These are phyloP conservation scores for Eragrostis tef DNA, from an alignment of 202 grass and related monocot species.

Conservation along the genomic window DNA sequence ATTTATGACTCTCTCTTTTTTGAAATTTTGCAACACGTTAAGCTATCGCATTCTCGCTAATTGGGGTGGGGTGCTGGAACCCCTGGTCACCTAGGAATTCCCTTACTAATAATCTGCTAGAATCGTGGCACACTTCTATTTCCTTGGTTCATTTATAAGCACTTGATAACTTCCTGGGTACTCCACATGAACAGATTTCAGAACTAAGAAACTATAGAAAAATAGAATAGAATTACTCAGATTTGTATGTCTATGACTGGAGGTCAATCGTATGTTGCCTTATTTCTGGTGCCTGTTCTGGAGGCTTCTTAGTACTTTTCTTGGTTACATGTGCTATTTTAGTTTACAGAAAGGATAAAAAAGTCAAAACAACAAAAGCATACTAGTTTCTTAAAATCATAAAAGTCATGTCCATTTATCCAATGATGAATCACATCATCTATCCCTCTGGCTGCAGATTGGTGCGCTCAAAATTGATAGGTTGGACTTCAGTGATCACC, in stretches of 20 bases:
- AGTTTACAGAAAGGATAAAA: neutral
- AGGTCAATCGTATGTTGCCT: neutral
- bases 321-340: slow-evolving; percentile 1
- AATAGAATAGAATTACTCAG: slow-evolving; percentile 10
- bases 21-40: no score
- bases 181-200: neutral
- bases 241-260: neutral
- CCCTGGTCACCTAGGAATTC: neutral
- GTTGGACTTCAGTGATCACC: slow-evolving; percentile 82
- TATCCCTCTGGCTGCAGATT: slow-evolving; percentile 60
- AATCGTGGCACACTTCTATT: neutral
- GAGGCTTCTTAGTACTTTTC: neutral
- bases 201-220: neutral
- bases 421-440: neutral
- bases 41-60: neutral
- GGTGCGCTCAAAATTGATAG: slow-evolving; percentile 66
- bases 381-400: neutral
- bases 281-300: neutral
- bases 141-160: neutral
- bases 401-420: neutral
- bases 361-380: neutral
- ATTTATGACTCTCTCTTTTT: neutral
- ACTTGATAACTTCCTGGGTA: slow-evolving; percentile 1
- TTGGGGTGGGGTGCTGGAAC: neutral
- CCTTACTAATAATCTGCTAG: neutral